phyloP scores from a whole-genome alignment of 1,284 basidiomycete genomes.

The Rhizoctonia solani region DNA sequence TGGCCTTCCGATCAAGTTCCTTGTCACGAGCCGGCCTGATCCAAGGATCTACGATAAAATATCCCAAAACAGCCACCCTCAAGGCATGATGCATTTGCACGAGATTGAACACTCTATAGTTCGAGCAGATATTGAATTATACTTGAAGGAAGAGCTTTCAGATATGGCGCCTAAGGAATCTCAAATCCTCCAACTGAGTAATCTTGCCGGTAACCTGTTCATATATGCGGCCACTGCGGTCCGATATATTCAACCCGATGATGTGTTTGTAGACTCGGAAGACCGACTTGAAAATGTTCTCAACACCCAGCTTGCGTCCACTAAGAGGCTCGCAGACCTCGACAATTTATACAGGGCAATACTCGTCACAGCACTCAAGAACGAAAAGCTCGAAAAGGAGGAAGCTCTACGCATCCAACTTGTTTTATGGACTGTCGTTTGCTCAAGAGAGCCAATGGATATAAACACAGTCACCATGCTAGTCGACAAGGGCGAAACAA shows the following conservation, averaged over 20 bases:
- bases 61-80: background rate
- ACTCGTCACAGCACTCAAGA: background rate
- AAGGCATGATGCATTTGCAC: conserved; percentile 6
- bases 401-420: background rate
- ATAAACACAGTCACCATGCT: background rate
- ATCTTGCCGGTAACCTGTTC: conserved; percentile 26
- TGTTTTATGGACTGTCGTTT: conserved; percentile 19
- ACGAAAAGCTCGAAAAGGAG: background rate
- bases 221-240: conserved; percentile 1
- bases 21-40: background rate
- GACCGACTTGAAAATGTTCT: background rate
- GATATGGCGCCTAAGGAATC: background rate
- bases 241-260: background rate
- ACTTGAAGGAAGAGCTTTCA: background rate
- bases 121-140: conserved; percentile 21
- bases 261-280: background rate
- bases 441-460: conserved; percentile 15
- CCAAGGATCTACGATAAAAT: background rate
- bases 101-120: conserved; percentile 34
- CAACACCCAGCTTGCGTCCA: background rate
- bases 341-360: background rate
- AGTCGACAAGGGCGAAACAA: background rate
- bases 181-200: conserved; percentile 2
- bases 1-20: background rate
- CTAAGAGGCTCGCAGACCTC: background rate